A percentile compares a stretch with the other conserved stretches of the same genome.
Conservation (phyloP, 148 eudicot species). For the Agrostemma githago region DNA sequence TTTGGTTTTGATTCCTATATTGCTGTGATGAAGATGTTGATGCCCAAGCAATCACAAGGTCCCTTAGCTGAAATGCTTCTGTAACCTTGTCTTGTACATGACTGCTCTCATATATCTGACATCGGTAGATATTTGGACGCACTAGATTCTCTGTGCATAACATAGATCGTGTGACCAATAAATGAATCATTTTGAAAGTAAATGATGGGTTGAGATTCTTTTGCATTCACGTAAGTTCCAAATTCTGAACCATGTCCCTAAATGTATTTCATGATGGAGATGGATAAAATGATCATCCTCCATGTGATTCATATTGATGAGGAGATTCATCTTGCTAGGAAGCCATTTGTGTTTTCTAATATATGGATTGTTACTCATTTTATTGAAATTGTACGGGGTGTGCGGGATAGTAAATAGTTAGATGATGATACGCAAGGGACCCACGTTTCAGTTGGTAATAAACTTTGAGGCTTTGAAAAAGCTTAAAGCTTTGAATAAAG, state of each 20-base stretch:
- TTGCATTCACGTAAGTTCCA: not conserved
- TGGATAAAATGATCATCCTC: not conserved
- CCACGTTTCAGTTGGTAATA: not conserved
- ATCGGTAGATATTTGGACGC: not conserved
- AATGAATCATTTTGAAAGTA: not conserved
- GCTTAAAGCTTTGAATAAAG: not conserved
- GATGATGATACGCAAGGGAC: not conserved
- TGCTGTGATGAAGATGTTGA: not conserved
- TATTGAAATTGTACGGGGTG: not conserved
- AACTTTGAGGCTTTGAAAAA: not conserved
- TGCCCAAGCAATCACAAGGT: not conserved
- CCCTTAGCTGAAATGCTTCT: not conserved
- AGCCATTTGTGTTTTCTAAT: not conserved
- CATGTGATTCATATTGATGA: not conserved
- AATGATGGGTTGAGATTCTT: not conserved
- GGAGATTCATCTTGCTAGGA: not conserved
- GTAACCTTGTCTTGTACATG: not conserved
- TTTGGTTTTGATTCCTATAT: not conserved
- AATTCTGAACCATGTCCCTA: not conserved
- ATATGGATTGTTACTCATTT: not conserved
- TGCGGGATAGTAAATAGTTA: not conserved
- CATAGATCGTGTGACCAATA: not conserved
- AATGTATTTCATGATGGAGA: not conserved
- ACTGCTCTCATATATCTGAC: not conserved
- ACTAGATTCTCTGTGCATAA: not conserved